A percentile compares a stretch with the other conserved stretches of the same genome.
These are phyloP conservation scores for Phytophthora foliorum DNA, from an alignment of 352 stramenopile species.

Conservation along the genomic window DNA sequence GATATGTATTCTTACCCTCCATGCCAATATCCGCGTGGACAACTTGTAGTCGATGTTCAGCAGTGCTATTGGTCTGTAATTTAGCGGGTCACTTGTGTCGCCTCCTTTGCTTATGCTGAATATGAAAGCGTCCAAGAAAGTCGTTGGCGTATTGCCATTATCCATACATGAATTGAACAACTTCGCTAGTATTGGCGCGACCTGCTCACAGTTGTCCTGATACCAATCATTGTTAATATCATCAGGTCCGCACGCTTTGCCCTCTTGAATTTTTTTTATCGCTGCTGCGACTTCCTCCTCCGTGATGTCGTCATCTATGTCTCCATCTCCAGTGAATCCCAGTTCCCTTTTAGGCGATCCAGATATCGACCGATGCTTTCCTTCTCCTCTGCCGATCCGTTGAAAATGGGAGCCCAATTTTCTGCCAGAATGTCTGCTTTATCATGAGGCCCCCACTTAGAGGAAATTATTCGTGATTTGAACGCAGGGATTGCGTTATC, in stretches of 20 bases:
- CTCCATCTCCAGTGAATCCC: neutral
- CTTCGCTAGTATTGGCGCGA: neutral
- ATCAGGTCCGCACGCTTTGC: conserved; percentile 8
- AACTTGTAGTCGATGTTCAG: conserved; percentile 16
- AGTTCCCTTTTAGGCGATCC: neutral
- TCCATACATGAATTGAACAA: conserved; percentile 3
- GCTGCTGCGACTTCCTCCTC: neutral
- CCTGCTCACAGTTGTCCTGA: neutral
- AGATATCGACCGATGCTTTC: neutral
- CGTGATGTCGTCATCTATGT: neutral
- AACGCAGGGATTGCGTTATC: conserved; percentile 3
- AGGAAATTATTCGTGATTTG: neutral
- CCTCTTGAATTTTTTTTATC: conserved; percentile 1
- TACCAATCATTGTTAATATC: conserved; percentile 7
- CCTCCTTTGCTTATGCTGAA: conserved; percentile 13
- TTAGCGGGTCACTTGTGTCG: conserved; percentile 1
- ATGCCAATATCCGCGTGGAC: conserved; percentile 8
- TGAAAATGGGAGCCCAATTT: neutral
- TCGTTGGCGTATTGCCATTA: neutral
- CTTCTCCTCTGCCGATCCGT: neutral
- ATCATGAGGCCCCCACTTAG: neutral
- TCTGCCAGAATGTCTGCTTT: conserved; percentile 10
- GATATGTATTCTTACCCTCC: neutral
- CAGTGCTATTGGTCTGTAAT: conserved; percentile 5
- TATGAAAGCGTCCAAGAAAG: neutral